phyloP scores from a whole-genome alignment of 2,329 filamentous ascomycete species.

The Colletotrichum chrysophilum region DNA sequence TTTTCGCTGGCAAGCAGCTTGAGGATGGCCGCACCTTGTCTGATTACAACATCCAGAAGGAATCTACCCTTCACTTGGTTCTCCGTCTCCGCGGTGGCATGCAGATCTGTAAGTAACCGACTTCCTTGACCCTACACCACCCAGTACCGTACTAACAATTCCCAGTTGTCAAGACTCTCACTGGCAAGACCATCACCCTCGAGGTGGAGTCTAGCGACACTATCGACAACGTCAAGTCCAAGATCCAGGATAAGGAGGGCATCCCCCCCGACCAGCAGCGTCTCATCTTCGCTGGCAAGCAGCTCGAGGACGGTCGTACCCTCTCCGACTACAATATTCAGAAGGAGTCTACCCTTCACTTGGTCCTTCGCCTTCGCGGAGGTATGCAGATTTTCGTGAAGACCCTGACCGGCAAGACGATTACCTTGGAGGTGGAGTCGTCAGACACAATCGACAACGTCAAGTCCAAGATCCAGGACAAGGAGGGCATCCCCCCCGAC shows the following conservation, averaged over 20 bases:
- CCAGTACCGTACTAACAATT: neutral
- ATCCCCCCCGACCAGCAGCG: conserved; percentile 97
- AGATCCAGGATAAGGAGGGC: conserved; percentile 98
- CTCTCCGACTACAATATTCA: conserved; percentile 95
- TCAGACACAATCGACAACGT: conserved; percentile 95
- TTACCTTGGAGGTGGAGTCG: conserved; percentile 88
- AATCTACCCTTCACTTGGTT: conserved; percentile 76
- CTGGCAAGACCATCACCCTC: conserved; percentile 92
- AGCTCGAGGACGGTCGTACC: conserved; percentile 92
- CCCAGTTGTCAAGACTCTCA: conserved; percentile 76
- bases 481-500: conserved; percentile 92
- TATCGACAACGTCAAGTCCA: conserved; percentile 95
- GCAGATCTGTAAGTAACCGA: conserved; percentile 57
- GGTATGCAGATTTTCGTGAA: conserved; percentile 92
- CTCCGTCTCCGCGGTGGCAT: conserved; percentile 72
- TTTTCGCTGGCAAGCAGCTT: conserved; percentile 69
- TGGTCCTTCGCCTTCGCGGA: conserved; percentile 87
- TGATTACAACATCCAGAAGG: conserved; percentile 65
- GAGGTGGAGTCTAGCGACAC: conserved; percentile 90
- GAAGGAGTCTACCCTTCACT: conserved; percentile 86
- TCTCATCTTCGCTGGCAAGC: conserved; percentile 94
- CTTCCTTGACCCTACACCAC: fast-evolving
- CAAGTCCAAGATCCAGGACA: conserved; percentile 91
- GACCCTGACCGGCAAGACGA: conserved; percentile 90
- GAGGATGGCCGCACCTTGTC: conserved; percentile 57